These are phyloP conservation scores for Bacidia rubella DNA, from an alignment of 495 filamentous ascomycete species.

Conservation along the genomic window DNA sequence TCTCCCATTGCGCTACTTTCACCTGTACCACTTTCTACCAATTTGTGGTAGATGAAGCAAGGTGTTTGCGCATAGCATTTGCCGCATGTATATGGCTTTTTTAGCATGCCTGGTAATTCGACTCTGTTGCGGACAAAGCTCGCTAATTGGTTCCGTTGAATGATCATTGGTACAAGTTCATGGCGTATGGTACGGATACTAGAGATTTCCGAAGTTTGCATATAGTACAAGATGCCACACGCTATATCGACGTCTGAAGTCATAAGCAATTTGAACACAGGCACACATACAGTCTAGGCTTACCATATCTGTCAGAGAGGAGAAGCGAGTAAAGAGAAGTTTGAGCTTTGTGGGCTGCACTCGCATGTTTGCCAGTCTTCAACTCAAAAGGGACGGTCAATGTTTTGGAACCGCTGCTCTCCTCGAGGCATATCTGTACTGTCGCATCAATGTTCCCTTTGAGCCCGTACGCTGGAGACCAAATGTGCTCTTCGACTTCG, in stretches of 20 bases:
- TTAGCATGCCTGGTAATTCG: conserved; percentile 74
- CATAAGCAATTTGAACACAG: not conserved
- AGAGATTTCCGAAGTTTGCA: conserved; percentile 73
- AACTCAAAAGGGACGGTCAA: conserved; percentile 86
- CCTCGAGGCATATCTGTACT: conserved; percentile 72
- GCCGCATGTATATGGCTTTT: conserved; percentile 58
- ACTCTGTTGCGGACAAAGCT: conserved; percentile 68
- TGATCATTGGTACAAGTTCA: conserved; percentile 88
- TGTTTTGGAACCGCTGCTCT: conserved; percentile 44
- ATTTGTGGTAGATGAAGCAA: conserved; percentile 89
- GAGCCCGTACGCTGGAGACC: conserved; percentile 92
- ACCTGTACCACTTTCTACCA: conserved; percentile 71
- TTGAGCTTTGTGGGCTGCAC: conserved; percentile 71
- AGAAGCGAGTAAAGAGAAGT: conserved; percentile 89
- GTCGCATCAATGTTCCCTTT: conserved; percentile 99
- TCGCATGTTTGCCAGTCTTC: conserved; percentile 76
- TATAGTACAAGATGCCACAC: conserved; percentile 86
- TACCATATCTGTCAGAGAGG: conserved; percentile 81
- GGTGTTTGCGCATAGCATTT: conserved; percentile 77
- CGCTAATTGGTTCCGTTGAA: conserved; percentile 83
- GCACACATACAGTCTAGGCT: not conserved
- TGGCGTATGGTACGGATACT: conserved; percentile 71
- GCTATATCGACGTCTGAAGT: conserved; percentile 64
- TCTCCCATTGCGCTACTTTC: conserved; percentile 64
- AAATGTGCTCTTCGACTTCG: conserved; percentile 92